Base-by-base conservation (phyloP, 164 flowering plant genomes). In the Dillenia turbinata region DNA sequence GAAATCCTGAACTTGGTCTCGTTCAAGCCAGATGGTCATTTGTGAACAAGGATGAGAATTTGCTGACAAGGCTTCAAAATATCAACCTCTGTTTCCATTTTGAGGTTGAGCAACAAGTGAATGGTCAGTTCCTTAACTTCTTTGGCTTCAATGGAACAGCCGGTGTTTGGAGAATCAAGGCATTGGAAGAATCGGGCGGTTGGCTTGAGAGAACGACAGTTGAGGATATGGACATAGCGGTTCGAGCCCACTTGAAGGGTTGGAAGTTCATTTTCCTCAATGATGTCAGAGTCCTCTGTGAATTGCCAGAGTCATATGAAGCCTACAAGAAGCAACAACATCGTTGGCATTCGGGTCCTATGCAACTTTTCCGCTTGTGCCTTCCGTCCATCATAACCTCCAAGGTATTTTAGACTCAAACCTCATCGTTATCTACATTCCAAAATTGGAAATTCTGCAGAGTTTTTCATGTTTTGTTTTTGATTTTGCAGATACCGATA, bases 121-220 rank as follows among this genome's bases (percentile, higher is more conserved):
- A 85, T 76, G 93, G 93, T 1, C n/a, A 64, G 10, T 88, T 81
- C 62, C 76, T 88, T 54, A 75, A 80, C 49, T 88, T 85, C 76
- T 87, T 87, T 24, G 90, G 93, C n/a, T 87, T 87, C 85, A 87
- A 87, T 59, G 90, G 93, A 57, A 87, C 90, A 5, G 90, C 88
- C 1, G 88, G 90, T n/a, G 87, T 87, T 10, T 87, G 92, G 92
- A 85, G 92, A 65, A 83, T 83, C 53, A 85, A 80, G 72, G 88
- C 92, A 4, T 69, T 87, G 43, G 88, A 83, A 59, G 90, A 87
- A 0, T 85, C 88, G 1, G 93, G 93, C 15, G 93, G 93, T 8
- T 87, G 93, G 93, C 83, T 87, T 0, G 90, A 87, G 60, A 74
- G 93, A 75, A 87, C 93, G 22, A 87, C 92, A 1, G 92, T 86